Evolutionary conservation across 352 stramenopile genomes (phyloP).

Genomic region (Globisporangium paddicum): DNA sequence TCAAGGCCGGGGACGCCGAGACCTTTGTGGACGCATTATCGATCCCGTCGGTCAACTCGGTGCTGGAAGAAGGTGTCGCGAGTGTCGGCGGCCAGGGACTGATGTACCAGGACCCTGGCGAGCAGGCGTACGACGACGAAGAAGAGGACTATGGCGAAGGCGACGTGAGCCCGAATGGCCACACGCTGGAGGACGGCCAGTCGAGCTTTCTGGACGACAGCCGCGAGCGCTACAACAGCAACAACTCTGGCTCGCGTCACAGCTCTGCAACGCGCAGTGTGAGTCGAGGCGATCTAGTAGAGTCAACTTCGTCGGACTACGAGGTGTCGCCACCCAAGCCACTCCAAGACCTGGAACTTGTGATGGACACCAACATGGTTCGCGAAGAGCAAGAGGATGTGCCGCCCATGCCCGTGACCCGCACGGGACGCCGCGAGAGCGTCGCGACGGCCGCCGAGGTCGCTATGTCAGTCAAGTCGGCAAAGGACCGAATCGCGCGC

Average conservation of each 20-base stretch:
- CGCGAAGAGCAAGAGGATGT: conserved; percentile 12
- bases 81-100: conserved; percentile 1
- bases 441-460: conserved; percentile 24
- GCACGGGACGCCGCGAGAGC: conserved; percentile 10
- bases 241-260: neutral
- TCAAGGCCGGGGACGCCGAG: conserved; percentile 15
- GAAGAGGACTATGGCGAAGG: conserved; percentile 36
- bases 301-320: conserved; percentile 19
- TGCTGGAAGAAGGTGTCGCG: conserved; percentile 15
- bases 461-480: conserved; percentile 52
- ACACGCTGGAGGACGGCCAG: neutral
- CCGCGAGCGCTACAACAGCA: conserved; percentile 8
- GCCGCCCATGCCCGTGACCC: conserved; percentile 4
- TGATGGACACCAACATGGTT: conserved; percentile 20
- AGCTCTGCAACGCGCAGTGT: conserved; percentile 17
- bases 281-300: conserved; percentile 30
- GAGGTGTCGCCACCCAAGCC: conserved; percentile 9
- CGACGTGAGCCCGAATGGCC: conserved; percentile 1
- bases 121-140: conserved; percentile 29
- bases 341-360: conserved; percentile 15
- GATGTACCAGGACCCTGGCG: conserved; percentile 21
- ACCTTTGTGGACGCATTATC: conserved; percentile 13
- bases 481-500: conserved; percentile 44
- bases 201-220: conserved; percentile 15
- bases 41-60: conserved; percentile 9